Base-by-base conservation (phyloP, 768 basidiomycete species). In the Pulveroboletus sp. region DNA sequence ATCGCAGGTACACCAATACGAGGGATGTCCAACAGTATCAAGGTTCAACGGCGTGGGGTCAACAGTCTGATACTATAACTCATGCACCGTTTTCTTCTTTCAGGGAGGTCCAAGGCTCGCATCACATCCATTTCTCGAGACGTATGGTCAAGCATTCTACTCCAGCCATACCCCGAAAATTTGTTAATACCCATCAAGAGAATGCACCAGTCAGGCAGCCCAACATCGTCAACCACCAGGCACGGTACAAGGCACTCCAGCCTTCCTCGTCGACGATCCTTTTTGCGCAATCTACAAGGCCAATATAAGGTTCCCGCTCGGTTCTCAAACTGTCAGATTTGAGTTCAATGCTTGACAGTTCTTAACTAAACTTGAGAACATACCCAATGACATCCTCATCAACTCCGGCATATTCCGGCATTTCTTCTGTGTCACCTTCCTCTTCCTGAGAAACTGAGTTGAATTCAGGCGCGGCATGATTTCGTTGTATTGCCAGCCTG, bases 311-410 rank as follows among this genome's bases (percentile, higher is more conserved):
- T 58, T 93, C 87, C 38, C 76, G 80, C 65, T 90, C 89, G 50
- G 76, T 81, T 54, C 89, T 79, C 57, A 91, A 71, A 10, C 87
- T 89, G 48, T 47, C 37, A 45, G 27, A 8, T 8, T 43, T 35
- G 39, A 47, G 30, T 26, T 54, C n/a, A 63, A 43, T 6, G 6
- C 13, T 18, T 1, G 0, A 26, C 14, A 8, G 8, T 11, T 24
- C 18, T 9, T n/a, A 35, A 27, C 13, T 15, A 11, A 11, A 30
- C 9, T 14, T 5, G 38, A 26, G 33, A 26, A 63, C 82, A 44
- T 57, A 87, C 86, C 88, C 89, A 54, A 93, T 89, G 15, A 93
- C 90, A 57, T 93, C 90, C 60, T 93, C 89, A 26, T 86, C 82
- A 6, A 73, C 67, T 14, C 84, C 86, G 24, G 80, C 74, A 57